These are phyloP conservation scores for Metschnikowia rubicola DNA, from an alignment of 805 yeast species.

Conservation along the genomic window DNA sequence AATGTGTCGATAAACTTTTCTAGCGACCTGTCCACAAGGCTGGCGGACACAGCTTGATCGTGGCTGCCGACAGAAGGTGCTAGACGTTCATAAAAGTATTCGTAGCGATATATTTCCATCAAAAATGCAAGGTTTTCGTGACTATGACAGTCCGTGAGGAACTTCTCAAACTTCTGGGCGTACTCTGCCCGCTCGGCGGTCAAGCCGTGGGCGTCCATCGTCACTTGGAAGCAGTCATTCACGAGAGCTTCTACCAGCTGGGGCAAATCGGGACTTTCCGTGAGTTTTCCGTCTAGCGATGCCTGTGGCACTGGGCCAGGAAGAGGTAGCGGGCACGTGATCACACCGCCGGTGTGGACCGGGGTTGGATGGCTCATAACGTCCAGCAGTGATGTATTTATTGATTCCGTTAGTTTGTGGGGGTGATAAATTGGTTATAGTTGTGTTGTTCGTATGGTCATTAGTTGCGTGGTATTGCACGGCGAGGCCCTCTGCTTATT, in stretches of 20 bases:
- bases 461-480: no score
- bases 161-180: conserved; percentile 30
- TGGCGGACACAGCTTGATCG: conserved; percentile 1
- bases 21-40: conserved; percentile 13
- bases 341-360: no score
- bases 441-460: no score
- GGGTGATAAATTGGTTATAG: no score
- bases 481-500: no score
- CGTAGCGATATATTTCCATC: conserved; percentile 45
- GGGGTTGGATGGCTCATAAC: no score
- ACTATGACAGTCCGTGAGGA: conserved; percentile 39
- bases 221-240: conserved; percentile 29
- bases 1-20: conserved; percentile 13
- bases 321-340: no score
- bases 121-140: conserved; percentile 45
- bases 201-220: conserved; percentile 20
- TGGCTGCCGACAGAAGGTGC: conserved; percentile 8
- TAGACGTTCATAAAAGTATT: conserved; percentile 36
- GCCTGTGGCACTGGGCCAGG: no score
- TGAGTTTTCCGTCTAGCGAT: no score
- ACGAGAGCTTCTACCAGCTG: conserved; percentile 27
- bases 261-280: conserved; percentile 3
- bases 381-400: no score
- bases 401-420: no score
- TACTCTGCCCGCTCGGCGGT: conserved; percentile 13